These are phyloP conservation scores for Fraxinus pennsylvanica DNA, from an alignment of 257 asterid genomes.

Conservation along the genomic window DNA sequence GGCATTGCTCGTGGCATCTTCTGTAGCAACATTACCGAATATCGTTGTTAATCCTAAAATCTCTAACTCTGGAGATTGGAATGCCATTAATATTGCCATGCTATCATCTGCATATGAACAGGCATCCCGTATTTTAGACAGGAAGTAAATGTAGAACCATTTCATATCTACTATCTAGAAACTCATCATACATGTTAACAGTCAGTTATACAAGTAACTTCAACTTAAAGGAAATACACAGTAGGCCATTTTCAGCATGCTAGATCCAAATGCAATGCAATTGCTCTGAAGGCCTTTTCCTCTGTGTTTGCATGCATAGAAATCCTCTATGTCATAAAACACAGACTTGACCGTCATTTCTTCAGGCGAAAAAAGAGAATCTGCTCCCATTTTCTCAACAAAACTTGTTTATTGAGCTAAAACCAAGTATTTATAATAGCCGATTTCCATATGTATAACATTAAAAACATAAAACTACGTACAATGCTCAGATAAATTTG, in stretches of 20 bases:
- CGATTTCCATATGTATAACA: background rate
- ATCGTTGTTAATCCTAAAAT: slow-evolving; percentile 84
- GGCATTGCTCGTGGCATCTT: slow-evolving; percentile 83
- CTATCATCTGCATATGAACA: slow-evolving; percentile 67
- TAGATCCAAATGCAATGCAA: background rate
- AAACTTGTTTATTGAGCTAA: background rate
- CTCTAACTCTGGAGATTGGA: slow-evolving; percentile 78
- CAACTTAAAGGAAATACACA: background rate
- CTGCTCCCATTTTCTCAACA: background rate
- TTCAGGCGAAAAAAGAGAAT: background rate
- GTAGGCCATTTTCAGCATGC: background rate
- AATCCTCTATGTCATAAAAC: background rate
- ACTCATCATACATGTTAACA: background rate
- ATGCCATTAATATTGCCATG: slow-evolving; percentile 94
- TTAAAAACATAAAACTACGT: background rate
- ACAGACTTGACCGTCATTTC: background rate
- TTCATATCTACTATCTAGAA: background rate
- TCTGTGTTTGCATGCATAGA: background rate
- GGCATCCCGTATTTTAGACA: slow-evolving; percentile 10
- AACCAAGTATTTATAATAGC: background rate
- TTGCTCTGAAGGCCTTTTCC: no score
- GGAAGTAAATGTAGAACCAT: background rate
- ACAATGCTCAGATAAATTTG: background rate
- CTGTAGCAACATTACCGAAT: slow-evolving; percentile 84
- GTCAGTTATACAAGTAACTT: background rate